Evolutionary conservation across 2,329 filamentous ascomycete species (phyloP).

Genomic region (Zasmidium angulare): DNA sequence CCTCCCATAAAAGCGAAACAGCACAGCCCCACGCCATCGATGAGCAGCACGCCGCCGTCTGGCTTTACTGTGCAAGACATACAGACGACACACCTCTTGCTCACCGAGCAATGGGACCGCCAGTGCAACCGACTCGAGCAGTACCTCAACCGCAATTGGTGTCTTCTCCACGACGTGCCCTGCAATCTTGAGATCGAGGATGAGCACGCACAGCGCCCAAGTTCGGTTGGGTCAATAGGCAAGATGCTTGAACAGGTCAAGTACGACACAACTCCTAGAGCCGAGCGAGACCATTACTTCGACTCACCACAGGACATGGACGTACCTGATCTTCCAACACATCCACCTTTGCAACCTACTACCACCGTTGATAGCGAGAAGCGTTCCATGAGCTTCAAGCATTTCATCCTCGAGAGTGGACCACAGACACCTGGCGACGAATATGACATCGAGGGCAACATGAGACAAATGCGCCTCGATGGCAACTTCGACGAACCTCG

Average conservation of each 20-base stretch:
- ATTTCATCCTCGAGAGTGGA: constrained; percentile 28
- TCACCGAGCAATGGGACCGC: constrained; percentile 52
- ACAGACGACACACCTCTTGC: constrained; percentile 47
- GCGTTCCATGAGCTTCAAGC: constrained; percentile 27
- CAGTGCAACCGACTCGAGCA: constrained; percentile 49
- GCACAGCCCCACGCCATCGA: constrained; percentile 14
- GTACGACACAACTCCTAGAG: constrained; percentile 44
- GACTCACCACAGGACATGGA: constrained; percentile 16
- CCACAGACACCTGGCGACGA: constrained; percentile 4
- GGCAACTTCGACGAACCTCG: constrained; percentile 16
- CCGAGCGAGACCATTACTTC: constrained; percentile 41
- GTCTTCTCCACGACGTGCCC: constrained; percentile 45
- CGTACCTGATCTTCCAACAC: background rate
- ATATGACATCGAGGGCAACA: background rate
- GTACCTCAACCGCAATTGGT: constrained; percentile 49
- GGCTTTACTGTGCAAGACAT: constrained; percentile 50
- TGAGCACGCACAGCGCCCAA: constrained; percentile 47
- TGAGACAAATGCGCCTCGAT: constrained; percentile 8
- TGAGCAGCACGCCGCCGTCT: constrained; percentile 23
- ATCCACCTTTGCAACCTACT: background rate
- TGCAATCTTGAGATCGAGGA: constrained; percentile 47
- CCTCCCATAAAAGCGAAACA: constrained; percentile 24
- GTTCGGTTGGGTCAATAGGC: constrained; percentile 29
- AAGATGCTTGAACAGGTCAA: constrained; percentile 44
- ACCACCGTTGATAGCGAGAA: constrained; percentile 10